phyloP scores from a whole-genome alignment of 345 rosid species.

The Eucalyptus erythrocorys region DNA sequence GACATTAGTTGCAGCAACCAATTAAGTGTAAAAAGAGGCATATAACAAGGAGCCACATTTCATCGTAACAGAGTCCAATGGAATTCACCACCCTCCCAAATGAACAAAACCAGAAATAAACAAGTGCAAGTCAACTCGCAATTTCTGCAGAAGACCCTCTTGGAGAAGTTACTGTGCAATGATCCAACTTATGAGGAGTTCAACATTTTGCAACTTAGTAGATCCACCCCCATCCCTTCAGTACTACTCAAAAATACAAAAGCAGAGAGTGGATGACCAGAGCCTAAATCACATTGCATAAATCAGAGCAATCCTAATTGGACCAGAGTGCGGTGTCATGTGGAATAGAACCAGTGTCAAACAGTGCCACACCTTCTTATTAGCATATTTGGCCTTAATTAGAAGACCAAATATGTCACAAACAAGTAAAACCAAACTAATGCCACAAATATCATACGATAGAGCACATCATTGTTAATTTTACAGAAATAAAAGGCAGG shows the following conservation, averaged over 20 bases:
- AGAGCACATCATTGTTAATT: background rate
- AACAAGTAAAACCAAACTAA: background rate
- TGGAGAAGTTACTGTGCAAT: background rate
- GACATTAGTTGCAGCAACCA: background rate
- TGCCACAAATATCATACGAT: background rate
- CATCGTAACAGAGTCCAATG: background rate
- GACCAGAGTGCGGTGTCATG: background rate
- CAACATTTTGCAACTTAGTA: background rate
- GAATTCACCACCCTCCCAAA: background rate
- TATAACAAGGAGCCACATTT: background rate
- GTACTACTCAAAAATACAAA: background rate
- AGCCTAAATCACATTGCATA: background rate
- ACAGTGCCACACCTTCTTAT: background rate
- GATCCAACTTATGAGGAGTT: background rate
- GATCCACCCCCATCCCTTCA: background rate
- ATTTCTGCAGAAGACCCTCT: background rate
- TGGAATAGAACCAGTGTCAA: background rate
- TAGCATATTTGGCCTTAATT: background rate
- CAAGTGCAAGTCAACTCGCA: background rate
- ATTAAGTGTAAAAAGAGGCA: background rate
- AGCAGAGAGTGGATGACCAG: background rate
- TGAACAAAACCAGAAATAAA: background rate
- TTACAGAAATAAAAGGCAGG: background rate
- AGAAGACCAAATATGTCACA: background rate
- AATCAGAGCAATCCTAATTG: background rate